A percentile compares a stretch with the other conserved stretches of the same genome.
phyloP scores from a whole-genome alignment of 768 basidiomycete genomes.

The Austroboletus eburneus region DNA sequence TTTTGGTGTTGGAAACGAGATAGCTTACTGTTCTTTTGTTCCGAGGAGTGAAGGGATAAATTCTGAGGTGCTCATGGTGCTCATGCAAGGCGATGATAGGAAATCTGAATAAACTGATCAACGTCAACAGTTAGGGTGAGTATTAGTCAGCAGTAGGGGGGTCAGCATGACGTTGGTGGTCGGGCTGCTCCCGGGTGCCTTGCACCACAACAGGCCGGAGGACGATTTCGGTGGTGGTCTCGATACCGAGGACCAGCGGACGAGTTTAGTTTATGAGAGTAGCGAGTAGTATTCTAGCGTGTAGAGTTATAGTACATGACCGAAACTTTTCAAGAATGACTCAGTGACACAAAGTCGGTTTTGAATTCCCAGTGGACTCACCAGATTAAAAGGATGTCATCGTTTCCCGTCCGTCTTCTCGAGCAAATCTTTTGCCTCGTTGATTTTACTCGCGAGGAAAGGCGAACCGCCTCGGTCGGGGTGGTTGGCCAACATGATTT shows the following conservation, averaged over 20 bases:
- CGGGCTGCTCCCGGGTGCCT: no score
- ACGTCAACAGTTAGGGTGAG: no score
- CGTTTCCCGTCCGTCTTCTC: conserved; percentile 70
- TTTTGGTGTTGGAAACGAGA: not conserved
- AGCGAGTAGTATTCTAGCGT: conserved; percentile 18
- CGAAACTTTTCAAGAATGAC: not conserved
- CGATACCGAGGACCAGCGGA: not conserved
- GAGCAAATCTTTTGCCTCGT: conserved; percentile 92
- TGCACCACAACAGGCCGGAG: no score
- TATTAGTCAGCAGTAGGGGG: conserved; percentile 17
- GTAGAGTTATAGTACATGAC: conserved; percentile 19
- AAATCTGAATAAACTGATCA: no score
- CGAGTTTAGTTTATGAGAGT: conserved; percentile 1
- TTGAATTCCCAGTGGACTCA: conserved; percentile 1
- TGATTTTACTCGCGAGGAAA: conserved; percentile 97
- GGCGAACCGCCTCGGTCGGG: conserved; percentile 99
- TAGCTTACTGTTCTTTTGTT: conserved; percentile 69
- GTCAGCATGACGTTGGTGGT: no score
- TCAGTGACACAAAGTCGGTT: conserved; percentile 1
- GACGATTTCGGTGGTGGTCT: no score
- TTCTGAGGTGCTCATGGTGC: conserved; percentile 36
- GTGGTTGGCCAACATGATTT: conserved; percentile 98
- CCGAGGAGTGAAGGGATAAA: conserved; percentile 73
- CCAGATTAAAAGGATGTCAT: conserved; percentile 12
- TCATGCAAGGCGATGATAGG: not conserved